These are phyloP conservation scores for Podospora tetraspora DNA, from an alignment of 495 filamentous ascomycete species.

Conservation along the genomic window DNA sequence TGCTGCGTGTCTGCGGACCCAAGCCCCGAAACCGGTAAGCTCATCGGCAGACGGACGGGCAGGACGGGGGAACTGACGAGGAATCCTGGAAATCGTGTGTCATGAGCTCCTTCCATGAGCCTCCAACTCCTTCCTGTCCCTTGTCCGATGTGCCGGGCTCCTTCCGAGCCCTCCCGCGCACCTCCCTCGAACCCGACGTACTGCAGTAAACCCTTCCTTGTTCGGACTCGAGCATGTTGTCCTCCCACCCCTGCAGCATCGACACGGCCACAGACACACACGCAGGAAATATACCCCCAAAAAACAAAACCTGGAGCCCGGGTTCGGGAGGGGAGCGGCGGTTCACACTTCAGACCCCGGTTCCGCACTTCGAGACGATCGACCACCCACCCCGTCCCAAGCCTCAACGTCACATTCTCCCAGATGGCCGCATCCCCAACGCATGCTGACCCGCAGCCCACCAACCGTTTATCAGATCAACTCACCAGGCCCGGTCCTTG, in stretches of 20 bases:
- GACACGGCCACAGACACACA: not conserved
- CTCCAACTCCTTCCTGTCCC: no score
- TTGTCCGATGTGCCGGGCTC: not conserved
- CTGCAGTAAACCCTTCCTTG: not conserved
- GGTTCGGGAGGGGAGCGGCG: not conserved
- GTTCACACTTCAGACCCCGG: not conserved
- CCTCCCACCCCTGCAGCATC: not conserved
- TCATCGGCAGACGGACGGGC: not conserved
- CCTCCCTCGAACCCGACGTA: not conserved
- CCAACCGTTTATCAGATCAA: not conserved
- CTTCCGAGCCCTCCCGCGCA: not conserved
- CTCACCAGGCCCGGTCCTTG: not conserved
- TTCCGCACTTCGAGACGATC: no score
- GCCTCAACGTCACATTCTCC: not conserved
- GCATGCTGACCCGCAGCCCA: not conserved
- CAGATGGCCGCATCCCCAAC: not conserved
- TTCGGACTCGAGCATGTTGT: not conserved
- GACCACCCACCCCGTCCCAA: not conserved
- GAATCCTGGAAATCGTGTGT: not conserved
- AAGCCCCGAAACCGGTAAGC: not conserved
- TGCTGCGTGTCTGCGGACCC: not conserved
- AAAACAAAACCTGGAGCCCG: not conserved
- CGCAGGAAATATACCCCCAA: not conserved
- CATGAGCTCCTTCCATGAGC: not conserved
- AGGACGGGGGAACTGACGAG: not conserved